Base-by-base conservation (phyloP, 208 protist genomes). In the Wallacemonas sp. region DNA sequence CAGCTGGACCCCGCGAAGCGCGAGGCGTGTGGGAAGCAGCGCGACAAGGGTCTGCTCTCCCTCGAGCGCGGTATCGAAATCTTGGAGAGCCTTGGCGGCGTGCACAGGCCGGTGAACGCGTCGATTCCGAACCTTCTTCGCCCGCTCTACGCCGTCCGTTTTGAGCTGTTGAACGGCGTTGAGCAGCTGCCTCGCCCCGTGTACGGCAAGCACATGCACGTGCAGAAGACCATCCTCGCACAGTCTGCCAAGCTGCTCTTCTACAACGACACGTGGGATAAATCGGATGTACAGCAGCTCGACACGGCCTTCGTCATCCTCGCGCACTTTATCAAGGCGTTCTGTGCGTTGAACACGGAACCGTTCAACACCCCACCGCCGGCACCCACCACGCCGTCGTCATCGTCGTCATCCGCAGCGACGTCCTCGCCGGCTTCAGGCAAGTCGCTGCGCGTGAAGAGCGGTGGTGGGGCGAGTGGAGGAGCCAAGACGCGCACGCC, bases 1-100 rank as follows among this genome's bases (percentile, higher is more conserved):
- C 50, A 53, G 21, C 69, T 66, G 2, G 67, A 71, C 4, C 38
- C 70, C 19, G 50, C 19, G 44, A 44, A 68, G 22, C 55, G 61
- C 19, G 71, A 62, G 13, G 76, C 60, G 53, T 78, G 77, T 34
- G 59, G 63, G 45, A 75, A 73, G 39, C 66, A 78, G 32, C 76
- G 79, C 52, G 73, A 85, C 29, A 89, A 83, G 68, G 78, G 74
- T 13, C 61, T 92, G 10, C 36, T 69, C 13, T 63, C 87, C 24
- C 66, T 94, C 30, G 69, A 80, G 55, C 85, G 89, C 26, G 89
- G 78, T 32, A 83, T 89, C 17, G 89, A 92, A 37, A 94, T 94
- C 53, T 64, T 91, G 52, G 76, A 87, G 39, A 83, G 72, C 62
- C 63, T 87, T 22, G 81, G 83, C 27, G 82, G 81, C 17, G 62